Base-by-base conservation (phyloP, 1,139 yeast species). In the Debaryomyces robertsiae region DNA sequence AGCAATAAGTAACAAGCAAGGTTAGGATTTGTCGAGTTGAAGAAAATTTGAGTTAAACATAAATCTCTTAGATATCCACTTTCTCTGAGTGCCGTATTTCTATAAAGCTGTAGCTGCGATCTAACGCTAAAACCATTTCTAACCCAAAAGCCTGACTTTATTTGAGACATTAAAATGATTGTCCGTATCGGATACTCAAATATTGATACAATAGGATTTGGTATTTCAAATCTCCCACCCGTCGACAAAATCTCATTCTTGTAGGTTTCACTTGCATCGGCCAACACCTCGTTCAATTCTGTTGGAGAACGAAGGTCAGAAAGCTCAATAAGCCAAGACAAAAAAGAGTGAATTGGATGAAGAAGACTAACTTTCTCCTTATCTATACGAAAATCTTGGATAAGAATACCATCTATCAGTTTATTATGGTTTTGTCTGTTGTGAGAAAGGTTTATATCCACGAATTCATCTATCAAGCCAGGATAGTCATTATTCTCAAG, bases 141-240 rank as follows among this genome's bases (percentile, higher is more conserved):
- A 0, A 79, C 83, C 84, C 84, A 79, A 42, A 73, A 70, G 0
- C 83, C 83, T 0, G 79, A 68, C 46, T 78, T 78, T 2, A 79
- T 76, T 49, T 79, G 84, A 0, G 82, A 73, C 61, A 75, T 60
- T 9, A 78, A 57, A 0, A 75, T 84, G 24, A 88, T 60, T 0
- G 93, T 84, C 44, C 95, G 73, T 16, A 93, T 63, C 0, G 97
- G 84, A 48, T 85, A 84, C 46, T 89, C 96, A 49, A 83, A 79
- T 5, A 83, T 57, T 3, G 73, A 61, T 17, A 57, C 46, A 23
- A 53, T 41, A 16, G 55, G 43, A 31, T 45, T 37, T 23, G 42
- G 34, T 22, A 42, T 27, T 11, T 36, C 36, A 27, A 30, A 16
- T 11, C 37, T 27, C 41, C 15, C 47, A 6, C 43, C 15, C 18